phyloP scores from a whole-genome alignment of 352 stramenopile genomes.

The Globisporangium polare region DNA sequence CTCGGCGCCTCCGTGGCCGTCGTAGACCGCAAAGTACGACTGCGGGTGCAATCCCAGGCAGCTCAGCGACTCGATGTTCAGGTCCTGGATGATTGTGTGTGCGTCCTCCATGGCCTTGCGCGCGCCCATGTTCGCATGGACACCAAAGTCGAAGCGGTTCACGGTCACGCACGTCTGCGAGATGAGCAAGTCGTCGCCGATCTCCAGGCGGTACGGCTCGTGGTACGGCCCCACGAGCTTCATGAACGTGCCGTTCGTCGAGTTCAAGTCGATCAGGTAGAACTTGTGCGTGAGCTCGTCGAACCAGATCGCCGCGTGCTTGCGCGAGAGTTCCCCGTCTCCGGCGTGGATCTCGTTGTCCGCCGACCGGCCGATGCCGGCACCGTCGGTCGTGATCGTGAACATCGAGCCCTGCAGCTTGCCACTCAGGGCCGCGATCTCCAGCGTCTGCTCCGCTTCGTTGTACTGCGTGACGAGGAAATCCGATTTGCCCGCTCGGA shows the following conservation, averaged over 20 bases:
- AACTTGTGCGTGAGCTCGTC: constrained; percentile 72
- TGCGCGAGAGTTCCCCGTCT: constrained; percentile 93
- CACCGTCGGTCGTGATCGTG: constrained; percentile 84
- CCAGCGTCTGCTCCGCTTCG: constrained; percentile 44
- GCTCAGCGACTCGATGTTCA: constrained; percentile 59
- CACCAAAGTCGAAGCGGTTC: constrained; percentile 96
- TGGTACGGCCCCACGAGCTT: constrained; percentile 91
- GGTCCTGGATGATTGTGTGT: constrained; percentile 92
- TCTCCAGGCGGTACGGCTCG: constrained; percentile 89
- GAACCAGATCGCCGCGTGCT: constrained; percentile 93
- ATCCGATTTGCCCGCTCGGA: constrained; percentile 80
- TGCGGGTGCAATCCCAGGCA: constrained; percentile 67
- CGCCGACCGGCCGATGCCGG: constrained; percentile 77
- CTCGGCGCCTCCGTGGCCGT: constrained; percentile 94
- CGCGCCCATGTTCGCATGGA: constrained; percentile 92
- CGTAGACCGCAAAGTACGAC: constrained; percentile 96
- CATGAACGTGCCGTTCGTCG: constrained; percentile 95
- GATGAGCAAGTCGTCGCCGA: constrained; percentile 95
- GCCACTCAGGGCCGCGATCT: constrained; percentile 52
- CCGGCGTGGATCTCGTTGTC: constrained; percentile 92
- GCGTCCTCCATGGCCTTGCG: constrained; percentile 96
- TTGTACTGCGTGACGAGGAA: constrained; percentile 64
- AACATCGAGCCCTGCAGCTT: constrained; percentile 71
- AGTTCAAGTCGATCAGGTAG: constrained; percentile 84
- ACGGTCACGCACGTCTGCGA: constrained; percentile 95